Conservation (phyloP, 305 asterid species). For the Fraxinus dipetala region DNA sequence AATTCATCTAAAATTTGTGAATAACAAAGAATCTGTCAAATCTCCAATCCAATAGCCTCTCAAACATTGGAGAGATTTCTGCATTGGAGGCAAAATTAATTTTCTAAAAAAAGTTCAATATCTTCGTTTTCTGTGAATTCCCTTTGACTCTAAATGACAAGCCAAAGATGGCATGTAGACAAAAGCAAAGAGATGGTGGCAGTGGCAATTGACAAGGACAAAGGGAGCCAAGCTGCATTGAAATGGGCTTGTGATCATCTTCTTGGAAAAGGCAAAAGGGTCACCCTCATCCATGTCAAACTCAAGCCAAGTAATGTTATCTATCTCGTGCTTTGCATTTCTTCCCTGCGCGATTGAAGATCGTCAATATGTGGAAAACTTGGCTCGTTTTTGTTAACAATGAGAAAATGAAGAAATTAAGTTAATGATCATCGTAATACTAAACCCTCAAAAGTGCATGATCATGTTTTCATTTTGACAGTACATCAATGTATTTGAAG, state of each 20-base stretch:
- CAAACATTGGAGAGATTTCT: slow-evolving; percentile 2
- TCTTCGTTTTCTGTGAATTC: background rate
- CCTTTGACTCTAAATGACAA: background rate
- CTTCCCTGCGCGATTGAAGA: background rate
- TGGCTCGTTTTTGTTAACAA: background rate
- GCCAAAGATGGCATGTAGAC: slow-evolving; percentile 35
- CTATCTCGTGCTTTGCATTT: background rate
- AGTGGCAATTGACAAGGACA: slow-evolving; percentile 84
- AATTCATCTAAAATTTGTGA: background rate
- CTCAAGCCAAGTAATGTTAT: slow-evolving; percentile 31
- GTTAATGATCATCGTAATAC: background rate
- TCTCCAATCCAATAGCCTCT: background rate
- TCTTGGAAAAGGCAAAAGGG: slow-evolving; percentile 59
- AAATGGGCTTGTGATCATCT: slow-evolving; percentile 92
- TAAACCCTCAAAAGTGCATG: background rate
- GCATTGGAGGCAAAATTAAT: background rate
- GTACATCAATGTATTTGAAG: background rate
- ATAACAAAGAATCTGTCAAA: background rate
- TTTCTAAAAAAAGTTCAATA: background rate
- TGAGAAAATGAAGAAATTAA: background rate
- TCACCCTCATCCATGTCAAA: slow-evolving; percentile 75
- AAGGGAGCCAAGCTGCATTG: slow-evolving; percentile 88
- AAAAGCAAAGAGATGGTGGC: slow-evolving; percentile 49
- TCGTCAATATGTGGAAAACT: background rate
- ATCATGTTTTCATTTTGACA: background rate